phyloP scores from a whole-genome alignment of 1,284 basidiomycete genomes.

The Fomes fomentarius region DNA sequence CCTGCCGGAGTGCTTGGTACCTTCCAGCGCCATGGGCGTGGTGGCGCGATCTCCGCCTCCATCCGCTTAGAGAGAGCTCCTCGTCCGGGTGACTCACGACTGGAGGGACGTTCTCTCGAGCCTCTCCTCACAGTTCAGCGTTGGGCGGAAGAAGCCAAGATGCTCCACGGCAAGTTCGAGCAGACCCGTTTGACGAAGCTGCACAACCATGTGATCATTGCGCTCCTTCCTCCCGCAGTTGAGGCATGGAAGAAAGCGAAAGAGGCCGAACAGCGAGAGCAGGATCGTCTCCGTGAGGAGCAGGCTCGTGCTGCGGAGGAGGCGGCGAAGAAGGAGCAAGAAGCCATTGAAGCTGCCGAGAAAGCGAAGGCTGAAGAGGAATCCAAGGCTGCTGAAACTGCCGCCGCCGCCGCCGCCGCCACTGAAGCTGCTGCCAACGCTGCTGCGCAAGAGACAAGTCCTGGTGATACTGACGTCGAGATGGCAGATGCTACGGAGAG shows the following conservation, averaged over 20 bases:
- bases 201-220: constrained; percentile 74
- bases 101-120: constrained; percentile 64
- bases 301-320: constrained; percentile 42
- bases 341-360: constrained; percentile 31
- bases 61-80: constrained; percentile 63
- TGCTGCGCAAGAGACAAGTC: constrained; percentile 18
- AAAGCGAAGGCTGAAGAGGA: constrained; percentile 34
- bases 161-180: constrained; percentile 77
- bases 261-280: constrained; percentile 52
- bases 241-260: constrained; percentile 55
- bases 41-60: constrained; percentile 52
- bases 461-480: constrained; percentile 42
- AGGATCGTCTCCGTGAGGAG: constrained; percentile 40
- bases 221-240: constrained; percentile 82
- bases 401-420: constrained; percentile 32
- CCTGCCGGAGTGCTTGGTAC: constrained; percentile 62
- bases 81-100: constrained; percentile 49
- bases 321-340: constrained; percentile 27
- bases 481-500: constrained; percentile 42
- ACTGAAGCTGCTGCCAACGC: constrained; percentile 33
- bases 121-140: constrained; percentile 86
- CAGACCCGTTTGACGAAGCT: constrained; percentile 71
- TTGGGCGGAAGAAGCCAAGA: constrained; percentile 90
- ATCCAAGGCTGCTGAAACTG: constrained; percentile 23
- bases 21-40: constrained; percentile 51